Evolutionary conservation across 1,284 basidiomycete genomes (phyloP).

Genomic region (Ustilago vetiveriae): DNA sequence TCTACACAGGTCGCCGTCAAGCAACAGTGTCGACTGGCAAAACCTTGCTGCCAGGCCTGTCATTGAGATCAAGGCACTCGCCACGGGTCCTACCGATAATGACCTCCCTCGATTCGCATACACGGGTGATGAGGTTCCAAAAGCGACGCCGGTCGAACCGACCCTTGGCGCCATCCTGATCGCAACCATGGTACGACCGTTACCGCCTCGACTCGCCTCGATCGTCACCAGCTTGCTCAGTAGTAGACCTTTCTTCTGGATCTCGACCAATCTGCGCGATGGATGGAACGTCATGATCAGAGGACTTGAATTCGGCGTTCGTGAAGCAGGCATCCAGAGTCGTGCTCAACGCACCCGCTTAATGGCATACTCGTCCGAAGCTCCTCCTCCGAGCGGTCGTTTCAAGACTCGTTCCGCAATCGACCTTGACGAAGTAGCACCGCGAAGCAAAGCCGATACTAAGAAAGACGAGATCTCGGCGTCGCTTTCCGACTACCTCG

Average conservation of each 20-base stretch:
- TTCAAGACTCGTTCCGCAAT: neutral
- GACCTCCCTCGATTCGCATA: conserved; percentile 15
- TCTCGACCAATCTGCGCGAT: conserved; percentile 34
- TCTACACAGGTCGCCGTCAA: conserved; percentile 1
- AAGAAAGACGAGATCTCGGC: conserved; percentile 21
- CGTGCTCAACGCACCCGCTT: conserved; percentile 1
- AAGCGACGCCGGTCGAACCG: conserved; percentile 9
- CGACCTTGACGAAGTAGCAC: conserved; percentile 13
- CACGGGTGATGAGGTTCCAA: conserved; percentile 21
- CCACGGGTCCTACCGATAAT: neutral
- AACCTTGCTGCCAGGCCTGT: conserved; percentile 5
- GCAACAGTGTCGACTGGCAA: conserved; percentile 20
- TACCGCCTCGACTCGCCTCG: conserved; percentile 26
- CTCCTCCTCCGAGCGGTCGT: neutral
- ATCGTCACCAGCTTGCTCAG: conserved; percentile 2
- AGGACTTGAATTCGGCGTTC: conserved; percentile 36
- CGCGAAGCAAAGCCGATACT: conserved; percentile 7
- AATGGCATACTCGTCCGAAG: neutral
- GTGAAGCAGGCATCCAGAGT: conserved; percentile 26
- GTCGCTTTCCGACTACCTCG: conserved; percentile 14
- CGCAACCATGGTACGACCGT: conserved; percentile 18
- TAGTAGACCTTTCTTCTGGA: conserved; percentile 28
- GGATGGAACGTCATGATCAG: conserved; percentile 46
- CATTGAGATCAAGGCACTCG: neutral
- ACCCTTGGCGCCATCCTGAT: conserved; percentile 27